Evolutionary conservation across 108 stramenopile species (phyloP).

Genomic region (Cyclotella cryptica): DNA sequence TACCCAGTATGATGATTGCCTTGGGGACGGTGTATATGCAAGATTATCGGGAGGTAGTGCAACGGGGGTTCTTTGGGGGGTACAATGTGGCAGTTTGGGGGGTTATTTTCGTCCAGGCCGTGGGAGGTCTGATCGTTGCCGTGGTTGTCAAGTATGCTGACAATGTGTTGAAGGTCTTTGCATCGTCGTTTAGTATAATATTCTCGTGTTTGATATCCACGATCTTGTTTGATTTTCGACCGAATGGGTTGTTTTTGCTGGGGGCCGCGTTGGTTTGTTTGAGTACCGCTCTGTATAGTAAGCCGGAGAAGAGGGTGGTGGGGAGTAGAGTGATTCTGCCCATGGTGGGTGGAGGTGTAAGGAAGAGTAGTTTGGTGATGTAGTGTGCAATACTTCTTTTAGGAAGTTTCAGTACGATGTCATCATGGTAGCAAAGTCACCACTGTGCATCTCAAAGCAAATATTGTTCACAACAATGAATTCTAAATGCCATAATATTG

Average conservation of each 20-base stretch:
- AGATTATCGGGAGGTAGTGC: constrained; percentile 62
- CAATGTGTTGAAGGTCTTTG: constrained; percentile 97
- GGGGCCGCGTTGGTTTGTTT: constrained; percentile 80
- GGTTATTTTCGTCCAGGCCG: constrained; percentile 93
- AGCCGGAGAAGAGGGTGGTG: constrained; percentile 52
- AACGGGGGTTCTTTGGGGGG: constrained; percentile 91
- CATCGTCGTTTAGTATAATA: constrained; percentile 93
- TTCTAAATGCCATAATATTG: too few relatives aligned
- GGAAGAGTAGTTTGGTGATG: background rate
- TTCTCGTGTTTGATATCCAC: constrained; percentile 90
- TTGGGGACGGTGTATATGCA: constrained; percentile 74
- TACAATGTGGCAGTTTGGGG: constrained; percentile 86
- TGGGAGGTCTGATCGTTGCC: constrained; percentile 96
- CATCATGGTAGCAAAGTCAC: too few relatives aligned
- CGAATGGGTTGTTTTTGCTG: constrained; percentile 65
- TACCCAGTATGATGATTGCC: constrained; percentile 89
- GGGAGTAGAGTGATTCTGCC: background rate
- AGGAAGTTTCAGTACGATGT: too few relatives aligned
- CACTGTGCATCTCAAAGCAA: too few relatives aligned
- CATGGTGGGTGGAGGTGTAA: background rate
- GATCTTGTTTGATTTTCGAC: constrained; percentile 91
- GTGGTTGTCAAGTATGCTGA: constrained; percentile 98
- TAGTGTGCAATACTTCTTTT: too few relatives aligned
- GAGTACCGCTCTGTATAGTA: constrained; percentile 79
- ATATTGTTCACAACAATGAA: too few relatives aligned